Evolutionary conservation across 2,329 filamentous ascomycete species (phyloP).

Genomic region (Coccinonectria pachysandricola): DNA sequence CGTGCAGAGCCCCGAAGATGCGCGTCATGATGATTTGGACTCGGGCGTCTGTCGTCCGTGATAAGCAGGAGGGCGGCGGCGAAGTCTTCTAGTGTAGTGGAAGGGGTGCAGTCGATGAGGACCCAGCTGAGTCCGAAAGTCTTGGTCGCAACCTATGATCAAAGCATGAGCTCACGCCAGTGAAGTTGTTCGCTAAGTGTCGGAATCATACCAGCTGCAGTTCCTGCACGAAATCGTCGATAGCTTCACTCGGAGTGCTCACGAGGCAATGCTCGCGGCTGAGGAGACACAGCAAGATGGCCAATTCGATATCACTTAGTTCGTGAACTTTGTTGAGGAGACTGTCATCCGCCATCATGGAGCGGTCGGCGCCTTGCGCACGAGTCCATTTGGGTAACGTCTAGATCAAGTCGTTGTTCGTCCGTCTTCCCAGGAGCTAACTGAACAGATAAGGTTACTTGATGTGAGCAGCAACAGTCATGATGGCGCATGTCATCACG

Average conservation of each 20-base stretch:
- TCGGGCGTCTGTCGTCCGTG: too few species aligned
- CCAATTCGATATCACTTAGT: conserved; percentile 81
- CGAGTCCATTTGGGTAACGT: conserved; percentile 22
- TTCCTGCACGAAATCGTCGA: conserved; percentile 64
- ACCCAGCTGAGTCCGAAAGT: conserved; percentile 64
- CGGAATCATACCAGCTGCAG: conserved; percentile 49
- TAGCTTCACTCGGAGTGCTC: conserved; percentile 51
- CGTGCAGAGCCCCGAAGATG: conserved; percentile 14
- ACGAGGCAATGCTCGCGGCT: conserved; percentile 83
- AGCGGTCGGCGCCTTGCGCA: conserved; percentile 10
- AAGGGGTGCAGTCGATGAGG: conserved; percentile 60
- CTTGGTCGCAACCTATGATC: conserved; percentile 53
- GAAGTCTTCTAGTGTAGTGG: conserved; percentile 75
- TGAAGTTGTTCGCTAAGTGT: too few species aligned
- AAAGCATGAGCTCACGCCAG: too few species aligned
- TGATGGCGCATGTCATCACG: too few species aligned
- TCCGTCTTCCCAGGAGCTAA: too few species aligned
- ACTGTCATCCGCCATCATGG: conserved; percentile 48
- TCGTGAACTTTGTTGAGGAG: conserved; percentile 62
- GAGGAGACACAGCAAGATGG: conserved; percentile 69
- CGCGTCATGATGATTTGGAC: too few species aligned
- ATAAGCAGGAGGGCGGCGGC: conserved; percentile 54
- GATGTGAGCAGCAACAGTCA: too few species aligned
- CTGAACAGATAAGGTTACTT: too few species aligned
- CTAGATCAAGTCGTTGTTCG: too few species aligned